A percentile compares a stretch with the other conserved stretches of the same genome.
These are phyloP conservation scores for Tylopilus sp. DNA, from an alignment of 768 basidiomycete species.

Conservation along the genomic window DNA sequence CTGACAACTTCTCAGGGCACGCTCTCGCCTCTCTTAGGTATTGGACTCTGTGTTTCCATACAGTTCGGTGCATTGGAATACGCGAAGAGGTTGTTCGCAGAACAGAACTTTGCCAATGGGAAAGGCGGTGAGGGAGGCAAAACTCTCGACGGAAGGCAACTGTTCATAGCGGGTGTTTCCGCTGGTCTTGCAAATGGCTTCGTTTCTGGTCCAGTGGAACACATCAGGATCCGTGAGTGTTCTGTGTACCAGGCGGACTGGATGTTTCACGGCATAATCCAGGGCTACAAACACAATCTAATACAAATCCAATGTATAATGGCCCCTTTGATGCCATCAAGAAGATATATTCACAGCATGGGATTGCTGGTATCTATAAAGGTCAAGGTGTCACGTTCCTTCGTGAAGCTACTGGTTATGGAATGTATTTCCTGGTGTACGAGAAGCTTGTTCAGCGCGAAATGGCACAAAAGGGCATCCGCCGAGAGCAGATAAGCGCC, in stretches of 20 bases:
- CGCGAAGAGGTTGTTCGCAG: slow-evolving; percentile 74
- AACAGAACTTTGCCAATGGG: slow-evolving; percentile 55
- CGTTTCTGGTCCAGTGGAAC: slow-evolving; percentile 95
- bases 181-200: slow-evolving; percentile 90
- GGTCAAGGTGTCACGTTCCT: slow-evolving; percentile 87
- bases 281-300: slow-evolving; percentile 92
- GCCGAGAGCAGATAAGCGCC: slow-evolving; percentile 73
- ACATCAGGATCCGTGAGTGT: slow-evolving; percentile 72
- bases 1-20: slow-evolving; percentile 60
- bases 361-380: slow-evolving; percentile 86
- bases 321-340: slow-evolving; percentile 88
- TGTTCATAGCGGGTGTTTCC: slow-evolving; percentile 72
- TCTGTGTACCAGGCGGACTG: background rate
- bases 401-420: slow-evolving; percentile 81
- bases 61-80: slow-evolving; percentile 91
- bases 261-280: slow-evolving; percentile 6
- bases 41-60: slow-evolving; percentile 93
- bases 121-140: slow-evolving; percentile 64
- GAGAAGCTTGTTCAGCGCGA: slow-evolving; percentile 89
- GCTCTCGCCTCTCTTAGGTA: slow-evolving; percentile 83
- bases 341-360: slow-evolving; percentile 74
- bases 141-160: slow-evolving; percentile 56
- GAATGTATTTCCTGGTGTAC: slow-evolving; percentile 87
- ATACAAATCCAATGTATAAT: slow-evolving; percentile 66
- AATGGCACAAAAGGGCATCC: slow-evolving; percentile 68